Evolutionary conservation across 2,329 filamentous ascomycete genomes (phyloP).

Genomic region (Calonectria hongkongensis): DNA sequence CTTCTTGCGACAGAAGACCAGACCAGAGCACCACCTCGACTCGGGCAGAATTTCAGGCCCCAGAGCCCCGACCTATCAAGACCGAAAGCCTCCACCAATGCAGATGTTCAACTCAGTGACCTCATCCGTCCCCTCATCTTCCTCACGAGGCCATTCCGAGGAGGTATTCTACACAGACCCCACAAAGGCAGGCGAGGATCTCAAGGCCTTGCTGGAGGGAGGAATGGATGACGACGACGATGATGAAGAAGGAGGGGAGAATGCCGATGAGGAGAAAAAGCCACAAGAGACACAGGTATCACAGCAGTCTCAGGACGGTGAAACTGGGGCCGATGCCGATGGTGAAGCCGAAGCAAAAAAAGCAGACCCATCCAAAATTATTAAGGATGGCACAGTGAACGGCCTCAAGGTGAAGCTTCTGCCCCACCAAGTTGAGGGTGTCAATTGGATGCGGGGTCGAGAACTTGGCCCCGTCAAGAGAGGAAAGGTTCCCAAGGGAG

Average conservation of each 20-base stretch:
- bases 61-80: conserved; percentile 66
- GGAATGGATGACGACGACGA: conserved; percentile 85
- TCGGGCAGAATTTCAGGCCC: conserved; percentile 68
- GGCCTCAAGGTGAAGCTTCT: conserved; percentile 92
- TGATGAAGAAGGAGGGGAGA: conserved; percentile 56
- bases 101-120: conserved; percentile 73
- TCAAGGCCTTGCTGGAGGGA: conserved; percentile 88
- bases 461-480: conserved; percentile 91
- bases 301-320: conserved; percentile 27
- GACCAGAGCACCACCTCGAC: conserved; percentile 75
- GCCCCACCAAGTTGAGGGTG: conserved; percentile 94
- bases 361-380: conserved; percentile 54
- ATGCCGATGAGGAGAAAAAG: background rate
- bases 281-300: conserved; percentile 51
- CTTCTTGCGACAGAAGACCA: conserved; percentile 72
- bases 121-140: conserved; percentile 57
- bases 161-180: conserved; percentile 80
- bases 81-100: conserved; percentile 67
- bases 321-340: conserved; percentile 44
- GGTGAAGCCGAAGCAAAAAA: conserved; percentile 39
- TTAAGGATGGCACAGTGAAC: conserved; percentile 75
- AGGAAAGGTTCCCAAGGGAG: conserved; percentile 89
- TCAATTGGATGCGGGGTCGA: conserved; percentile 95
- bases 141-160: conserved; percentile 58
- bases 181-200: conserved; percentile 81